Base-by-base conservation (phyloP, 2,329 filamentous ascomycete species). In the Cylindrodendrum hubeiense region DNA sequence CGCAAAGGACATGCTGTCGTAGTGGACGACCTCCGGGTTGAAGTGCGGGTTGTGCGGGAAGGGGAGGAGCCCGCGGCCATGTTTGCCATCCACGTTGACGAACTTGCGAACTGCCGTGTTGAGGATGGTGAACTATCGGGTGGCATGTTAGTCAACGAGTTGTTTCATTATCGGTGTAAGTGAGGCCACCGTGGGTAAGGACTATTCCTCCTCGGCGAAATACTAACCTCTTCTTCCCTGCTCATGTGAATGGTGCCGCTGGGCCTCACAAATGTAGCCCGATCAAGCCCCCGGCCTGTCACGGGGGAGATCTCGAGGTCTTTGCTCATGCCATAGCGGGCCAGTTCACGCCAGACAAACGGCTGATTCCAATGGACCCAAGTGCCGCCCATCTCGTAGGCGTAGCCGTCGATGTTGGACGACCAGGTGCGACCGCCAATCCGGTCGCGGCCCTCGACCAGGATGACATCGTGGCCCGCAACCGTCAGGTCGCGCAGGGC, bases 351-450 rank as follows among this genome's bases (percentile, higher is more conserved):
- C 59, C 59, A 66, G 30, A 66, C 63, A 59, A 59, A 63, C 10
- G 63, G 63, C 63, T 66, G 63, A 19, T 66, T 66, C 63, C 63
- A 66, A 39, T 59, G 63, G 19, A 66, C 60, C 59, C 83, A 86
- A 0, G 83, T 84, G 0, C 84, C 84, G 0, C 84, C 84, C 79
- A 86, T 81, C 54, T 86, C 84, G 50, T 79, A 84, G 0, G 78
- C 77, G 17, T 84, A 81, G 0, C 81, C 82, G 0, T 75, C 77
- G 9, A 83, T 81, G 33, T 83, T 79, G 17, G 81, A 79, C 0
- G 80, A 81, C 80, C 81, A 86, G 2, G 83, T 82, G 0, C 84
- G 79, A 2, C 84, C 83, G 17, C 84, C 84, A 51, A 86, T 82
- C 0, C 84, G 76, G 65, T 86, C 82, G 17, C 84, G 78, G 1